These are phyloP conservation scores for Eryngium alpinum DNA, from an alignment of 140 eudicot genomes.

Conservation along the genomic window DNA sequence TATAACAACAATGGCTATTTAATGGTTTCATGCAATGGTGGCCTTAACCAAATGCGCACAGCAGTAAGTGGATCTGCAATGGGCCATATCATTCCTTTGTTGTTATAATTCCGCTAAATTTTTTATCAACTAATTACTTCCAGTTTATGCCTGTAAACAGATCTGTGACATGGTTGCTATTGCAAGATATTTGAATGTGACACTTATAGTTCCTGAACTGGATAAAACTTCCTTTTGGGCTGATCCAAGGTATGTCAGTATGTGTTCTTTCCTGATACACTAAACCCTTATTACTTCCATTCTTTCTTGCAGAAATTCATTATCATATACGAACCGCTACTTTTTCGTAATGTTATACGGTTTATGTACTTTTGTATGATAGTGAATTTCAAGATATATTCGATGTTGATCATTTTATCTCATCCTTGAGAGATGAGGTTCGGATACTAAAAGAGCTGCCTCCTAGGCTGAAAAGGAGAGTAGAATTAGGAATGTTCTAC, in stretches of 20 bases:
- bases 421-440: constrained; percentile 24
- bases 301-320: not conserved
- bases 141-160: constrained; percentile 22
- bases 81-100: not conserved
- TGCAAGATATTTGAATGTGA: constrained; percentile 60
- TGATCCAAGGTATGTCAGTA: constrained; percentile 48
- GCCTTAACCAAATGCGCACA: constrained; percentile 70
- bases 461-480: constrained; percentile 19
- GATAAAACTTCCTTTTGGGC: constrained; percentile 72
- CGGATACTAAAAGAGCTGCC: constrained; percentile 17
- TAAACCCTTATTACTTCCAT: not conserved
- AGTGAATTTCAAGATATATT: constrained; percentile 33
- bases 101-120: not conserved
- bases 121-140: constrained; percentile 1
- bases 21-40: constrained; percentile 66
- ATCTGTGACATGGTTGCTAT: constrained; percentile 74
- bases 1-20: constrained; percentile 94
- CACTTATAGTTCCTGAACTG: constrained; percentile 62
- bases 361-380: not conserved
- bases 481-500: constrained; percentile 14
- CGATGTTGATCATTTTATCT: constrained; percentile 31
- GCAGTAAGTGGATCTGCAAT: constrained; percentile 40
- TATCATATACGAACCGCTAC: not conserved
- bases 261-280: not conserved
- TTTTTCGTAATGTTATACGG: not conserved